phyloP scores from a whole-genome alignment of 2,329 filamentous ascomycete genomes.

The Monosporascus sp. region DNA sequence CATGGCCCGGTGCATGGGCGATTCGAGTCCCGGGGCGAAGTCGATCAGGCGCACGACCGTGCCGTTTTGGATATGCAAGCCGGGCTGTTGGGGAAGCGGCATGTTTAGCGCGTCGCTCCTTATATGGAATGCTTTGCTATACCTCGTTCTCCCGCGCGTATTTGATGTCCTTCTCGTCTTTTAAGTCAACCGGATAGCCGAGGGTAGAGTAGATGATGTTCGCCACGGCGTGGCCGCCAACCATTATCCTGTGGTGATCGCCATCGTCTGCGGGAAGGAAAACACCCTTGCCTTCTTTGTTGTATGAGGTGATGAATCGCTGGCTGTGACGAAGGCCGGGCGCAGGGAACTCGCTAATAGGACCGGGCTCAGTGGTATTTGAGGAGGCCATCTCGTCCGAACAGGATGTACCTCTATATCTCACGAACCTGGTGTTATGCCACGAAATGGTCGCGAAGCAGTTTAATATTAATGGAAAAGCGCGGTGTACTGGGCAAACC shows the following conservation, averaged over 20 bases:
- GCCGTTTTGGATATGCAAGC: slow-evolving; percentile 5
- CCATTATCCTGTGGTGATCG: slow-evolving; percentile 12
- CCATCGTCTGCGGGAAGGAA: slow-evolving; percentile 10
- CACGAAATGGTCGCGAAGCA: too few relatives aligned
- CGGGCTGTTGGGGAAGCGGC: neutral
- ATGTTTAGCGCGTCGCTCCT: too few relatives aligned
- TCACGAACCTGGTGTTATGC: too few relatives aligned
- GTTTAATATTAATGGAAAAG: too few relatives aligned
- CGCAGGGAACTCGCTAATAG: too few relatives aligned
- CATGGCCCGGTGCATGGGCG: slow-evolving; percentile 8
- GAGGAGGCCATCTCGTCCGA: too few relatives aligned
- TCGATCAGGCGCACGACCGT: slow-evolving; percentile 9
- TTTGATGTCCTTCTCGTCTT: slow-evolving; percentile 6
- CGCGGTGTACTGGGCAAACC: too few relatives aligned
- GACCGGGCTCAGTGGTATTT: neutral
- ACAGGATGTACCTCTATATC: too few relatives aligned
- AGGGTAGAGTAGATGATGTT: slow-evolving; percentile 14
- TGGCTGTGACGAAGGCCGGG: slow-evolving; percentile 3
- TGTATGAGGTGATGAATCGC: slow-evolving; percentile 13
- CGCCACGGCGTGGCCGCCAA: slow-evolving; percentile 4
- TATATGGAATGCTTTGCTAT: too few relatives aligned
- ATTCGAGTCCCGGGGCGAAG: slow-evolving; percentile 10
- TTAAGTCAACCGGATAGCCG: slow-evolving; percentile 11
- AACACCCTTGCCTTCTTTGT: slow-evolving; percentile 10
- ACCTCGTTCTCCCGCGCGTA: slow-evolving; percentile 8